Evolutionary conservation across 257 asterid species (phyloP), one percentile per base, ranked within the genome.

Genomic region (Lantana camara): DNA sequence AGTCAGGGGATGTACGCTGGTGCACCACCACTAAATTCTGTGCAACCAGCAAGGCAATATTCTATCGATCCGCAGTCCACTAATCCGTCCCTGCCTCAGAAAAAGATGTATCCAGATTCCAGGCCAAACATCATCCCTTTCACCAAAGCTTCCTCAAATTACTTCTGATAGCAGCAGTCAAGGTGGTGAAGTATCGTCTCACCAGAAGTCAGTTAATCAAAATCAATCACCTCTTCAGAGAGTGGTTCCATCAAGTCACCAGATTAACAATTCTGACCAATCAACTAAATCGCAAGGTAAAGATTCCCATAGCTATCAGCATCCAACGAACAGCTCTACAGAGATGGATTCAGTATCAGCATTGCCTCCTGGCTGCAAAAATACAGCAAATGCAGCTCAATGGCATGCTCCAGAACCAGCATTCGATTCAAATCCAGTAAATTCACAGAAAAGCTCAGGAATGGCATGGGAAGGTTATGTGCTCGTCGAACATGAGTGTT

Each of bases 81-180:
- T 44, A 83, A 71, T 68, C n/a, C n/a, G n/a, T n/a, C n/a, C n/a
- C n/a, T n/a, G n/a, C n/a, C n/a, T n/a, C 90, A 70, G 79, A 80
- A 80, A 64, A 87, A 83, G 68, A 75, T 37, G n/a, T 73, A 73
- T 77, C 61, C 94, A n/a, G n/a, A n/a, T n/a, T n/a, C n/a, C n/a
- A 63, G 82, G 75, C 66, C 92, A 75, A 72, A 71, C 57, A 51
- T 34, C 87, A 49, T 34, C 87, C 50, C 47, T 82, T 23, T 66
- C 85, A 30, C 45, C 86, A 5, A 87, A 80, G 72, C 86, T 81
- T 54, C 80, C 64, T 69, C 84, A 76, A 62, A 49, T 59, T 50
- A 71, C 75, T 63, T 83, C 86, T 52, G 86, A 77, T 67, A 77
- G 60, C 72, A n/a, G n/a, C n/a, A n/a, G n/a, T n/a, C n/a, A n/a